These are phyloP conservation scores for Galerina marginata DNA, from an alignment of 768 basidiomycete genomes.

Conservation along the genomic window DNA sequence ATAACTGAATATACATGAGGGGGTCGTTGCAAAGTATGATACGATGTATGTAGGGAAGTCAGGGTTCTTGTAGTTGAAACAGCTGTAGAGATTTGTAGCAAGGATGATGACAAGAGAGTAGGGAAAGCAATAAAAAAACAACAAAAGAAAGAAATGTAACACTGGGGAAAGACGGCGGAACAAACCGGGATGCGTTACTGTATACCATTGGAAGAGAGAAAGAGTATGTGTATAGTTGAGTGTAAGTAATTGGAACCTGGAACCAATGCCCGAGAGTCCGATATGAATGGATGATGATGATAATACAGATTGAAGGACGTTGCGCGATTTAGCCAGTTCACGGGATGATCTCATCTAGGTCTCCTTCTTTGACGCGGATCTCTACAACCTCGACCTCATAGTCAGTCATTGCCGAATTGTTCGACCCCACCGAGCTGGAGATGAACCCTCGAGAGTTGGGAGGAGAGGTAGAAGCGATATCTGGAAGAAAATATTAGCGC, in stretches of 20 bases:
- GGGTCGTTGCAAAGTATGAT: too few relatives aligned
- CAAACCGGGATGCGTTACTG: background rate
- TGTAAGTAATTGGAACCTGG: background rate
- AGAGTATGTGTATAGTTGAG: background rate
- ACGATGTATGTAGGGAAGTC: too few relatives aligned
- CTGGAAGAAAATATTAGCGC: constrained; percentile 38
- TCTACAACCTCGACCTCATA: constrained; percentile 89
- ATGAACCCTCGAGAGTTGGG: constrained; percentile 70
- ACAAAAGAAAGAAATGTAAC: background rate
- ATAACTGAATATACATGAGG: too few relatives aligned
- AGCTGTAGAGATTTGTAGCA: background rate
- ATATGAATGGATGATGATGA: background rate
- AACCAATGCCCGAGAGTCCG: background rate
- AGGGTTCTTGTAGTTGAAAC: too few relatives aligned
- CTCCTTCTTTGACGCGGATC: constrained; percentile 82
- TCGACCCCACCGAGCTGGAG: constrained; percentile 71
- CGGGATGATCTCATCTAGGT: constrained; percentile 79
- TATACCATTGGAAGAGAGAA: background rate
- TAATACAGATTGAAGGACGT: background rate
- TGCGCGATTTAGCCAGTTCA: constrained; percentile 27
- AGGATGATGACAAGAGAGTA: background rate
- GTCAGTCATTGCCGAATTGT: constrained; percentile 68
- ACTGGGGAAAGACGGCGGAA: background rate
- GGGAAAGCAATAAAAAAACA: background rate
- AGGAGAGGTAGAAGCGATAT: constrained; percentile 84